Evolutionary conservation across 2,329 filamentous ascomycete species (phyloP), one percentile per base, ranked within the genome.

Genomic region (Cordyceps pruinosa): DNA sequence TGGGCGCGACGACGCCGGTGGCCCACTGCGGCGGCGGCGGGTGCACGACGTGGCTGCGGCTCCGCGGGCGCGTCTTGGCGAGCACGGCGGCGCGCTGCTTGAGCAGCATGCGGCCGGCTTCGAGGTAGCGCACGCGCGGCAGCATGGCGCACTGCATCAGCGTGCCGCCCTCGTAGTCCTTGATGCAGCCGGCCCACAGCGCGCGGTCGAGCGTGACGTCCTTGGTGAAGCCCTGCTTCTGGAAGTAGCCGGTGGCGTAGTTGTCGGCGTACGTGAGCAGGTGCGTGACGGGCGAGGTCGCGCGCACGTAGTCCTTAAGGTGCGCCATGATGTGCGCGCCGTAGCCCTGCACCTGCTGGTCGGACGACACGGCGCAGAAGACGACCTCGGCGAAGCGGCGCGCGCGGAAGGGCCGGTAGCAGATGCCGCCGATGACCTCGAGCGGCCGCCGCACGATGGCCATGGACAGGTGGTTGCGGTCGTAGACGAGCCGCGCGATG

Each of bases 101-200:
- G 48, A 96, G 81, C 2, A 99, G 80, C 90, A 99, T 96, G 61
- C 92, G 87, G 5, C 90, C 89, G 66, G 86, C 84, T 72, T 97
- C 93, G 7, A 99, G 86, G 72, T 99, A 99, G 51, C 94, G 88
- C 56, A 97, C 90, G 61, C 88, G 89, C 8, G 93, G 93, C 25
- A 99, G 81, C 94, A 99, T 97, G 54, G 88, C 90, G 68, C 94
- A 99, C 75, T 99, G 94, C 94, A 99, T 99, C 61, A 97, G 96
- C 23, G 45, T 99, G 58, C 94, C 94, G 57, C 94, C 94, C 73
- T 99, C 94, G 71, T 99, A 99, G 70, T 99, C 94, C 70, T 99
- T 99, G 77, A 99, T 99, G 68, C 97, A 99, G 2, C 94, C 94
- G 93, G 97, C 97, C 94, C 94, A 99, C 3, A 90, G 86, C 2